Conservation (phyloP, 805 yeast genomes). For the Saturnispora serradocipensis region DNA sequence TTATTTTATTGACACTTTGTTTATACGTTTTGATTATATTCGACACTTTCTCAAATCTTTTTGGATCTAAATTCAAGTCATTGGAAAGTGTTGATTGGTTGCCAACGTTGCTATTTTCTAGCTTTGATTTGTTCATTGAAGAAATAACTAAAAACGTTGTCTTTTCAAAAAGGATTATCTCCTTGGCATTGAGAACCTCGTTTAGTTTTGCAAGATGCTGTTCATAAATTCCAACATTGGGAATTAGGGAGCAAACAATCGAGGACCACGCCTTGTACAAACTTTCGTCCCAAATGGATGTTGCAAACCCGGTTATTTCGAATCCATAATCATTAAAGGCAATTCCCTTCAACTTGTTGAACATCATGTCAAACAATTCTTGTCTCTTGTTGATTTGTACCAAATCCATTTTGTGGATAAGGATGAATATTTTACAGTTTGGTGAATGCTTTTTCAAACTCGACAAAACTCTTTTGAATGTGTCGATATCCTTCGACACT, state of each 20-base stretch:
- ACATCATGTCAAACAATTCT: constrained; percentile 75
- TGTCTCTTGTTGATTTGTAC: constrained; percentile 81
- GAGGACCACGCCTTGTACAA: constrained; percentile 95
- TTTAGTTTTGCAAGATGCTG: constrained; percentile 66
- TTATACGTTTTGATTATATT: constrained; percentile 91
- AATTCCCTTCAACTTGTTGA: constrained; percentile 68
- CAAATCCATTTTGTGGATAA: constrained; percentile 93
- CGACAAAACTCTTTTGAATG: constrained; percentile 73
- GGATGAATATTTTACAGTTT: constrained; percentile 80
- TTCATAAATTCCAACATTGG: constrained; percentile 78
- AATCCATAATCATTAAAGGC: constrained; percentile 53
- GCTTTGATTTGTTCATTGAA: constrained; percentile 33
- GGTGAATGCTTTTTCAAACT: constrained; percentile 81
- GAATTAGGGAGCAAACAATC: constrained; percentile 89
- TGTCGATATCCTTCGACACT: constrained; percentile 86
- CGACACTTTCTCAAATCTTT: constrained; percentile 87
- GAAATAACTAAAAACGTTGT: constrained; percentile 84
- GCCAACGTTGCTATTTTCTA: constrained; percentile 8
- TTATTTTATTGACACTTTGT: constrained; percentile 79
- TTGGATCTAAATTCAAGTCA: constrained; percentile 55
- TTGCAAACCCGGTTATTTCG: constrained; percentile 76
- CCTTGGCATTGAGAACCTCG: constrained; percentile 70
- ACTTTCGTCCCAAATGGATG: constrained; percentile 96
- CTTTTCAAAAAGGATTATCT: constrained; percentile 83
- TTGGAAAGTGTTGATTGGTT: constrained; percentile 6